Evolutionary conservation across 176 grass and related monocot species (phyloP), one percentile per base, ranked within the genome.

Genomic region (Hsuehochloa calcarea): DNA sequence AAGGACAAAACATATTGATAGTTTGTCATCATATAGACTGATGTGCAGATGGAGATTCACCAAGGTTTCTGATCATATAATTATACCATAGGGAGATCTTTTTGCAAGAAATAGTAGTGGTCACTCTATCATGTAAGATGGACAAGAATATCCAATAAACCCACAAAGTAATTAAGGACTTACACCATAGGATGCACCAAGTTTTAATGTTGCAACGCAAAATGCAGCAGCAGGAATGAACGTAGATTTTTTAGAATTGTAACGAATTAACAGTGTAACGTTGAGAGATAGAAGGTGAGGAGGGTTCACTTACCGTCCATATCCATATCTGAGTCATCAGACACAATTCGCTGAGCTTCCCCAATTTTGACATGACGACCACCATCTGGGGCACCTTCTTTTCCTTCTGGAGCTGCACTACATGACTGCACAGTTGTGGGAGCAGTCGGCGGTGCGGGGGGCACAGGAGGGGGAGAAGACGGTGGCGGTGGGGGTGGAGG

Each of bases 291-390:
- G 29, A 81, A 61, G 60, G 55, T 22, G 68, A 58, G 6, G 60
- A 72, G 63, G 55, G 59, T 79, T 72, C 23, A 31, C 80, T 83
- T 65, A 96, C 96, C 96, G 56, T 92, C 93, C 96, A 98, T 95
- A 77, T 98, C 93, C 93, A 94, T 99, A 82, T 99, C 93, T 27
- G 96, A 92, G 80, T 87, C 86, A 85, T 99, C 91, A 38, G 96
- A 96, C 14, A 93, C 85, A 55, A 92, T 80, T 10, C 85, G 82
- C 26, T 91, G 91, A 86, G 75, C 52, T 66, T 77, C 51, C 63
- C 80, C 68, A 72, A 25, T 87, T 87, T 89, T 73, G 3, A 45
- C 15, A 11, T 7, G 54, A 84, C 1, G 19, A 41, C 50, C 80
- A 87, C 43, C 80, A 79, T 83, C 47, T 83, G 41, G 20, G 40